Conservation (phyloP, 2,329 filamentous ascomycete genomes). For the Amphichorda felina region DNA sequence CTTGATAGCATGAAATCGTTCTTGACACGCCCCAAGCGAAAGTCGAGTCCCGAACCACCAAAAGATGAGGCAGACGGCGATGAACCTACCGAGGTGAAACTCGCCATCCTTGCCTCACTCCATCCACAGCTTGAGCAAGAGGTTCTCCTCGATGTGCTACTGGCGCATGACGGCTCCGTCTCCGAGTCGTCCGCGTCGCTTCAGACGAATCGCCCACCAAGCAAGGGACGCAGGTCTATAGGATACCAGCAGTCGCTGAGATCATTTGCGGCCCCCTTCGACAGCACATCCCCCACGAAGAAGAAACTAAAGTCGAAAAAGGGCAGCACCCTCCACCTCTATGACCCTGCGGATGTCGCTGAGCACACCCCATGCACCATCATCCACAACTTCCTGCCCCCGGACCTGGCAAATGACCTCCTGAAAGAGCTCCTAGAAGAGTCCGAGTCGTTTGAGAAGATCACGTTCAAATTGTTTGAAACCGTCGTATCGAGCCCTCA, state of each 20-base stretch:
- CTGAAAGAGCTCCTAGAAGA: constrained; percentile 67
- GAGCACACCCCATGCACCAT: constrained; percentile 82
- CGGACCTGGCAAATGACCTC: constrained; percentile 59
- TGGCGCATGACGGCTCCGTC: constrained; percentile 69
- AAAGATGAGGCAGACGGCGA: constrained; percentile 10
- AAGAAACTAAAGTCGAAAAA: constrained; percentile 55
- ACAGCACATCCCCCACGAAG: constrained; percentile 15
- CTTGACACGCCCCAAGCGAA: constrained; percentile 42
- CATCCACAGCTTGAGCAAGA: constrained; percentile 53
- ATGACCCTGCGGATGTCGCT: constrained; percentile 68
- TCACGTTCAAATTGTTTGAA: constrained; percentile 79
- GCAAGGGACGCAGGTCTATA: constrained; percentile 22
- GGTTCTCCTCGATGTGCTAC: constrained; percentile 63
- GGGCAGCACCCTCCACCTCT: constrained; percentile 75
- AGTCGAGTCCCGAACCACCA: constrained; percentile 13
- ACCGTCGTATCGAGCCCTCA: constrained; percentile 78
- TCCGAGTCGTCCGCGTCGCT: constrained; percentile 50
- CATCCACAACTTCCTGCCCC: constrained; percentile 78
- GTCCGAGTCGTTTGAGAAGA: constrained; percentile 55
- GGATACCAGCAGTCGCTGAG: constrained; percentile 54
- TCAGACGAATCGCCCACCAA: constrained; percentile 14
- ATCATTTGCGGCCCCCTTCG: constrained; percentile 25
- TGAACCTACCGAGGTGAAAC: constrained; percentile 80
- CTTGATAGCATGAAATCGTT: constrained; percentile 41
- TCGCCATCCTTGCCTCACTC: constrained; percentile 73